Evolutionary conservation across 805 yeast genomes (phyloP), one percentile per base, ranked within the genome.

Genomic region (Candida dendrica): DNA sequence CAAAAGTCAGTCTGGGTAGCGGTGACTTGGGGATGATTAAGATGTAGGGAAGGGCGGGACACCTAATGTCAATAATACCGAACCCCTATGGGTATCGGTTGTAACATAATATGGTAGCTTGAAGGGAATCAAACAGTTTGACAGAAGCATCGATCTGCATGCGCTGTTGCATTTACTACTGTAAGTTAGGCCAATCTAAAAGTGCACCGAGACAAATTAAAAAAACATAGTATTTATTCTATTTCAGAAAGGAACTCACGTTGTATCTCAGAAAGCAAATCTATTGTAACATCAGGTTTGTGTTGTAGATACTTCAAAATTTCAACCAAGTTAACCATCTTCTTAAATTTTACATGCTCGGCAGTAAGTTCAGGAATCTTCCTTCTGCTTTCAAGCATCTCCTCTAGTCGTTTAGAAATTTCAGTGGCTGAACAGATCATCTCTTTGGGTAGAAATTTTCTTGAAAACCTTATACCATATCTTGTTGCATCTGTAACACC

Each of bases 401-500:
- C 36, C 30, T 46, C 47, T 11, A 51, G 36, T 7, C 32, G 31
- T 8, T 43, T 47, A 2, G 62, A 49, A 5, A 68, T 58, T 1
- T 44, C 42, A 20, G 48, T 46, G 0, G 72, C 66, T 29, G 59
- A 49, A 2, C 46, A 33, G 10, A 68, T 50, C 1, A 65, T 43
- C 0, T 42, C 38, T 0, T 42, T 20, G 5, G 55, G 50, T 22
- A 68, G 60, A 11, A 61, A 47, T 3, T 46, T 44, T 5, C 44
- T 26, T 2, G 63, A 61, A n/a, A 53, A 48, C 16, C 48, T 50
- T 31, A 69, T 44, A 0, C 66, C 66, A 40, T 63, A 64, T 8
- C 64, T 60, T 30, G 54, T 54, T 2, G 61, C 42, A 26, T 49
- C 48, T 9, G 53, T 50, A 0, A 45, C 26, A 0, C 61, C 59